A percentile compares a stretch with the other conserved stretches of the same genome.
Evolutionary conservation across 768 basidiomycete species (phyloP).

Genomic region (Suillus plorans): DNA sequence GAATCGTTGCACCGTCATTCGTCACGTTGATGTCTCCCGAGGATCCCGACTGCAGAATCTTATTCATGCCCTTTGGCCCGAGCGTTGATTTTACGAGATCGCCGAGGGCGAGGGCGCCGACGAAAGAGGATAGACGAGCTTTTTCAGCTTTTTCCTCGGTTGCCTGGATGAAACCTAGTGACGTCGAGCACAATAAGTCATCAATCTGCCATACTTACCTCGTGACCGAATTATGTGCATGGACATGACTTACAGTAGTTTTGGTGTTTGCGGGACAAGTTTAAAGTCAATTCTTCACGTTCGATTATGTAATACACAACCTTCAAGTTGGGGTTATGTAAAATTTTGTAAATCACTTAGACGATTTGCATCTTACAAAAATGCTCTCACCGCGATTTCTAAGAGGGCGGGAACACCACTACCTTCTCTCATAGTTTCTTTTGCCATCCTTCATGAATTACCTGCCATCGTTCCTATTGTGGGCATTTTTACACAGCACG

Average conservation of each 20-base stretch:
- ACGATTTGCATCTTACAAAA: conserved; percentile 48
- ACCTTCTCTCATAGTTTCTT: conserved; percentile 70
- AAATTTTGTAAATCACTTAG: no score
- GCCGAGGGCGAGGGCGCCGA: conserved; percentile 94
- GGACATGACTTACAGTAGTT: conserved; percentile 46
- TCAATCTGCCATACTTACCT: conserved; percentile 36
- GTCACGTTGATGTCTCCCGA: conserved; percentile 94
- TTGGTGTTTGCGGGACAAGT: background rate
- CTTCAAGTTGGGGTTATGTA: no score
- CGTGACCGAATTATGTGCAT: conserved; percentile 71
- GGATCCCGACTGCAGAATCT: conserved; percentile 91
- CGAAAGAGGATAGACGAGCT: conserved; percentile 96
- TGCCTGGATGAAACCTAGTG: conserved; percentile 44
- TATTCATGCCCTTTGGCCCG: conserved; percentile 99
- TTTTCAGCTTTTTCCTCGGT: conserved; percentile 97
- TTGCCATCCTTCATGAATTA: conserved; percentile 81
- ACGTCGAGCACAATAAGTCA: background rate
- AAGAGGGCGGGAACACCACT: conserved; percentile 72
- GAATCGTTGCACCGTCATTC: conserved; percentile 98
- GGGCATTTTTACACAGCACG: conserved; percentile 67
- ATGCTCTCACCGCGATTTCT: conserved; percentile 59
- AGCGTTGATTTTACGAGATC: conserved; percentile 99
- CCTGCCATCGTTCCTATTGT: conserved; percentile 79
- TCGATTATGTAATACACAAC: background rate
- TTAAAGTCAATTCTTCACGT: background rate